Evolutionary conservation across 768 basidiomycete species (phyloP).

Genomic region (Amanita fuliginea): DNA sequence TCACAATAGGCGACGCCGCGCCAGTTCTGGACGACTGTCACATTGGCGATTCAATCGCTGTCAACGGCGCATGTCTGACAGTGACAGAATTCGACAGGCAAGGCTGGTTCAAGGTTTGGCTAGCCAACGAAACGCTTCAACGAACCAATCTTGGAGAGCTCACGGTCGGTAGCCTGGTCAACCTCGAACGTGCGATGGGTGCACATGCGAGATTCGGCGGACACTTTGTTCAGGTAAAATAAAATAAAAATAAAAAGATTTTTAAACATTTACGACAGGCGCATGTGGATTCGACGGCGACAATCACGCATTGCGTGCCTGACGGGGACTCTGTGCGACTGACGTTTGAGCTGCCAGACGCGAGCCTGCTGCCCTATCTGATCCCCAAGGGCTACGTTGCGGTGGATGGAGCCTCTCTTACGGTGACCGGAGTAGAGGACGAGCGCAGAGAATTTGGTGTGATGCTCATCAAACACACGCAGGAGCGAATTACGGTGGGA

Average conservation of each 20-base stretch:
- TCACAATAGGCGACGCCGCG: conserved; percentile 62
- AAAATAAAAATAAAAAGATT: not conserved
- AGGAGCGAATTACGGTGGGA: conserved; percentile 73
- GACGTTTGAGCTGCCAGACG: conserved; percentile 62
- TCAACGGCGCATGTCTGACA: conserved; percentile 83
- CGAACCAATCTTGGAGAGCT: conserved; percentile 86
- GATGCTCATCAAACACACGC: conserved; percentile 95
- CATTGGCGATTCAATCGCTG: conserved; percentile 89
- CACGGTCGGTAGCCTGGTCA: conserved; percentile 69
- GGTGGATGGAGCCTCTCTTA: conserved; percentile 90
- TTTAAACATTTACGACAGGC: conserved; percentile 42
- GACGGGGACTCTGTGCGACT: conserved; percentile 89
- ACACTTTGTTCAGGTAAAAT: conserved; percentile 91
- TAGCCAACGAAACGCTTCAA: conserved; percentile 90
- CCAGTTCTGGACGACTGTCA: conserved; percentile 81
- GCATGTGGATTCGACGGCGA: conserved; percentile 88
- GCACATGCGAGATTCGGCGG: conserved; percentile 90
- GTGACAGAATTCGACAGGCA: conserved; percentile 72
- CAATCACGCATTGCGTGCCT: conserved; percentile 43
- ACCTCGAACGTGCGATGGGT: conserved; percentile 92
- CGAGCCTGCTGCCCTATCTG: conserved; percentile 67
- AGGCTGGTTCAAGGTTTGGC: conserved; percentile 88
- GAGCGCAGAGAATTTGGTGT: conserved; percentile 57
- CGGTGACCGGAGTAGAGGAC: conserved; percentile 73
- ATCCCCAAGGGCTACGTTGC: conserved; percentile 93